These are phyloP conservation scores for Silene vulgaris DNA, from an alignment of 179 eudicot genomes.

Conservation along the genomic window DNA sequence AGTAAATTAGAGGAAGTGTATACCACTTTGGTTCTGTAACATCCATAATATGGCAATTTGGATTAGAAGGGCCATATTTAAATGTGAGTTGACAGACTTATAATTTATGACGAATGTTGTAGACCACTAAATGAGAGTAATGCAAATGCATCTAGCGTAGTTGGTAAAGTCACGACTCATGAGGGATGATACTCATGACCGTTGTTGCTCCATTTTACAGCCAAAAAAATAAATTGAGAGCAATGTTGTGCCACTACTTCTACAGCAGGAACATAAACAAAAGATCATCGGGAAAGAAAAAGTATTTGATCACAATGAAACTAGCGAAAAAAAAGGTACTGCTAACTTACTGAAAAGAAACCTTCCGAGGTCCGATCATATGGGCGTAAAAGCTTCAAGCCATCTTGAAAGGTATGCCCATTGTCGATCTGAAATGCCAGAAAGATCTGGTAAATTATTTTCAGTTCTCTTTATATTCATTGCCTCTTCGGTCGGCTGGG, in stretches of 20 bases:
- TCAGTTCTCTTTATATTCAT: not conserved
- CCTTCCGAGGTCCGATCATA: slow-evolving; percentile 80
- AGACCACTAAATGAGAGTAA: not conserved
- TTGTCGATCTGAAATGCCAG: slow-evolving; percentile 37
- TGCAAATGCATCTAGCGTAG: too few species aligned
- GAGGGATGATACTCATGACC: not conserved
- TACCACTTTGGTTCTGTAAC: not conserved
- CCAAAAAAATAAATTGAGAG: slow-evolving; percentile 4
- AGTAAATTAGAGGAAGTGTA: slow-evolving; percentile 7
- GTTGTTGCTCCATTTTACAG: not conserved
- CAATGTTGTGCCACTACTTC: not conserved
- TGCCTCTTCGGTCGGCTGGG: too few species aligned
- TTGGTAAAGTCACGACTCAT: too few species aligned
- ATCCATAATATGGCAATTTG: not conserved
- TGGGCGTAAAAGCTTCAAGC: slow-evolving; percentile 64
- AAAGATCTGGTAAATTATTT: not conserved
- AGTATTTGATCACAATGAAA: not conserved
- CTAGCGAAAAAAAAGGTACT: not conserved
- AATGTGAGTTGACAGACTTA: not conserved
- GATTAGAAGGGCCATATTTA: not conserved
- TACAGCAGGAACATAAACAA: not conserved
- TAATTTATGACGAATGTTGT: not conserved
- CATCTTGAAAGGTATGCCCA: slow-evolving; percentile 44
- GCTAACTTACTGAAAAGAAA: slow-evolving; percentile 62
- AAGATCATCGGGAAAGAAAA: not conserved